Evolutionary conservation across 768 basidiomycete species (phyloP).

Genomic region (Amyloporia xantha): DNA sequence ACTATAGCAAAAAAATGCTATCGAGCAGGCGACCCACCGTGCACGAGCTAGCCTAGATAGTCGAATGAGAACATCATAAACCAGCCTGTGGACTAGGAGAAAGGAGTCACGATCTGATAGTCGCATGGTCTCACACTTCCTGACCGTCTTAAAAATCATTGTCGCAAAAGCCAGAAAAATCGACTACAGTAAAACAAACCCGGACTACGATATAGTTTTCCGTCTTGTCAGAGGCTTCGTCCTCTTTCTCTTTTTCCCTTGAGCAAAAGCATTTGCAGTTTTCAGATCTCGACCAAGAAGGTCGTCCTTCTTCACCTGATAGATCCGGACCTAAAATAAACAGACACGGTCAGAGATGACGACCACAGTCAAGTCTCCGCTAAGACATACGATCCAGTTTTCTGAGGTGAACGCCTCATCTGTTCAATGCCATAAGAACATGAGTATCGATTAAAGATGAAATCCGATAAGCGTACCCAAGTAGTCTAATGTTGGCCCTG

Average conservation of each 20-base stretch:
- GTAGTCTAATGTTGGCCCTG: constrained; percentile 78
- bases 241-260: constrained; percentile 87
- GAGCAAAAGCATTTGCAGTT: constrained; percentile 75
- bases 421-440: constrained; percentile 22
- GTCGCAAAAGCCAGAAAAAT: neutral
- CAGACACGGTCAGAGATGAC: neutral
- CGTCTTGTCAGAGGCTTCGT: constrained; percentile 61
- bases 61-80: too few species aligned
- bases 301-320: constrained; percentile 92
- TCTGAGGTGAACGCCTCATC: constrained; percentile 99
- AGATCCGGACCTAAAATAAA: constrained; percentile 70
- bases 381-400: constrained; percentile 88
- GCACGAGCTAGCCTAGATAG: too few species aligned
- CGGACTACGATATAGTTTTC: constrained; percentile 35
- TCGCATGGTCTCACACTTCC: too few species aligned
- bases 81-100: too few species aligned
- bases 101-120: too few species aligned
- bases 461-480: constrained; percentile 46
- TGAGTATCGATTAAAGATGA: constrained; percentile 4
- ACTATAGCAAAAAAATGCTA: too few species aligned
- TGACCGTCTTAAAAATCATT: too few species aligned
- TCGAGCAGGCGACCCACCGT: too few species aligned
- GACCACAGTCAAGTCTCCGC: neutral
- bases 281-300: constrained; percentile 84
- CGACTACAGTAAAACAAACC: too few species aligned